Evolutionary conservation across 306 rosid species (phyloP).

Genomic region (Medicago truncatula): MtrunA17r5.0-ANR NC_053045.1:58183501-58184000

Average conservation of each 20-base stretch:
- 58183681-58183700: not conserved
- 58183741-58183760: not conserved
- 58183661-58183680: not conserved
- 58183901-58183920: slow-evolving; percentile 89
- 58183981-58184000: slow-evolving; percentile 92
- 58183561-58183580: not conserved
- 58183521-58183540: not conserved
- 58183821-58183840: slow-evolving; percentile 81
- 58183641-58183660: not conserved
- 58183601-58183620: not conserved
- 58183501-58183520: not conserved
- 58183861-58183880: slow-evolving; percentile 76
- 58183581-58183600: not conserved
- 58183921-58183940: slow-evolving; percentile 87
- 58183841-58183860: slow-evolving; percentile 86
- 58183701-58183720: not conserved
- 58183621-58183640: not conserved
- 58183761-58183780: slow-evolving; percentile 17
- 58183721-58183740: not conserved
- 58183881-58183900: slow-evolving; percentile 75
- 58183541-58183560: not conserved
- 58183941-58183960: slow-evolving; percentile 77
- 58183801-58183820: slow-evolving; percentile 89
- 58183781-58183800: slow-evolving; percentile 39
- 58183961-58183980: slow-evolving; percentile 90